Percentiles rank a stretch among this genome's conserved stretches.
These are phyloP conservation scores for Caryopteris hybrid DNA, from an alignment of 305 asterid species.

Conservation along the genomic window DNA sequence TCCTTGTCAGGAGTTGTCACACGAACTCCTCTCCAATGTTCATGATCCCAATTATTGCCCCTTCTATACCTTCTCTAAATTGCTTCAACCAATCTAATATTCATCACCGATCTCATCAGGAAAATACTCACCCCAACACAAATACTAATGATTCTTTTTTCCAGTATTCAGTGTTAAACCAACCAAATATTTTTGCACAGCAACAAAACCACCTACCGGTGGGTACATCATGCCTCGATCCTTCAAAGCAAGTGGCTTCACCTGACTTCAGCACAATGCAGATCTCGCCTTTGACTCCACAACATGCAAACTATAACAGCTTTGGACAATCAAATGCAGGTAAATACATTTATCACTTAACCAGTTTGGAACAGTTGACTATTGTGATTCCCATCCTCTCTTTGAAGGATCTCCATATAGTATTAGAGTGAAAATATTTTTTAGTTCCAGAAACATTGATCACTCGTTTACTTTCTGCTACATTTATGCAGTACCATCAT, in stretches of 20 bases:
- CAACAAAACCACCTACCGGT: conserved; percentile 10
- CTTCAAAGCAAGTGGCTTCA: background rate
- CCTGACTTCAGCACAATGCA: background rate
- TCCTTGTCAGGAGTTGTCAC: conserved; percentile 5
- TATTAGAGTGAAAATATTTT: background rate
- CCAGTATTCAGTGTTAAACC: conserved; percentile 27
- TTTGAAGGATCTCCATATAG: background rate
- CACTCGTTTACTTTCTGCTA: too few species aligned
- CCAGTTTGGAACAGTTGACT: too few species aligned
- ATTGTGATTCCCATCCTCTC: background rate
- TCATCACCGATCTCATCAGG: background rate
- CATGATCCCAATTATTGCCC: conserved; percentile 1
- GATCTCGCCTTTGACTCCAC: background rate
- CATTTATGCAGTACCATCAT: too few species aligned
- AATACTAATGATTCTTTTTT: background rate
- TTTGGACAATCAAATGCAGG: conserved; percentile 18
- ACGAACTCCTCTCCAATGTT: conserved; percentile 7
- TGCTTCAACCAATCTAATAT: conserved; percentile 7
- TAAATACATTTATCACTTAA: background rate
- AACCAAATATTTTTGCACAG: conserved; percentile 23
- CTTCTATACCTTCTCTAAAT: conserved; percentile 6
- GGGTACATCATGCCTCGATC: background rate
- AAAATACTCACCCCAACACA: background rate
- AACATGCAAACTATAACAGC: conserved; percentile 4
- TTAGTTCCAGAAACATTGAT: background rate